Base-by-base conservation (phyloP, 257 asterid genomes). In the Gentiana straminea region DNA sequence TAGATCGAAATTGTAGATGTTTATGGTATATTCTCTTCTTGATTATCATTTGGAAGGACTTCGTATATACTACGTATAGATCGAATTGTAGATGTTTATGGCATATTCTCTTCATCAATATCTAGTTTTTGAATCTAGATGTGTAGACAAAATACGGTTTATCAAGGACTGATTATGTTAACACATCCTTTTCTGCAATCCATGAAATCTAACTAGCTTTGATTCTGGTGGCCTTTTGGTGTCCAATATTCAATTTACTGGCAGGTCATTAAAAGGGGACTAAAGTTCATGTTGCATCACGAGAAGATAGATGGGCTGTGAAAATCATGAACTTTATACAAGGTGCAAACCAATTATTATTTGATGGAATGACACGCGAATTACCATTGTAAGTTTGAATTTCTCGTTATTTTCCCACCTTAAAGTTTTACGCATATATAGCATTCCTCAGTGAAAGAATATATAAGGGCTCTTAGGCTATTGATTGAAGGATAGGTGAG, bases 361-460 rank as follows among this genome's bases (percentile, higher is more conserved):
- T 86, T 67, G 87, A 82, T 32, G 98, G 98, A 68, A 57, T 86
- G 68, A 87, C 96, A 3, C 94, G 98, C 48, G 98, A 90, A 72
- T 61, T 90, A 44, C 98, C 98, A 51, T 12, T 90, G 98, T 90
- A 76, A 82, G 96, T 79, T 60, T 65, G 35, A 13, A 54, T n/a
- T 48, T 24, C 33, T 33, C 2, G 38, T 60, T 7, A 43, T 24
- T 24, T 5, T 5, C 11, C 51, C 24, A 24, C 39, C 47, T 35
- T 45, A 35, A 9, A 13, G 44, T 35, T 24, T 36, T 49, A 34
- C 32, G 35, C 34, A 34, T 33, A 0, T 50, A n/a, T 13, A 8
- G 44, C 36, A 10, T 36, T 49, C 4, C 47, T 35, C 3, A 35
- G 57, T 38, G 15, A 8, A 6, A 49, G 13, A 51, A 24, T 39